Percentiles rank a stretch among this genome's conserved stretches.
Evolutionary conservation across 306 rosid species (phyloP).

Genomic region (Glycine latifolia): DNA sequence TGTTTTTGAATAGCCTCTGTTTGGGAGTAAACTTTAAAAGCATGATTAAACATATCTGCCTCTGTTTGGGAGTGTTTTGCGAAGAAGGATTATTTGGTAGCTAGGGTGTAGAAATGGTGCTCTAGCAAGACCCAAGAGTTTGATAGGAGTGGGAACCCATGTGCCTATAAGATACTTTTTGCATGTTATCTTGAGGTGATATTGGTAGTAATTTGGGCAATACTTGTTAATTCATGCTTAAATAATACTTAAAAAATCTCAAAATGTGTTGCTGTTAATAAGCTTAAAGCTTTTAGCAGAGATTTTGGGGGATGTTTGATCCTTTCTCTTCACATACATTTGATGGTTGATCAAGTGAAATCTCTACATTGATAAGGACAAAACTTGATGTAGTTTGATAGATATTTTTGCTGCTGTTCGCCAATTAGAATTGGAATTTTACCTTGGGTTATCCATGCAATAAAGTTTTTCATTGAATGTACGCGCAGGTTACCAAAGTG

Average conservation of each 20-base stretch:
- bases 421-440: neutral
- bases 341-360: neutral
- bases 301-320: neutral
- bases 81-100: neutral
- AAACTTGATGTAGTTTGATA: neutral
- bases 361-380: neutral
- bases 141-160: neutral
- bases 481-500: too few species aligned
- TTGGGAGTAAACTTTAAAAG: neutral
- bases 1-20: neutral
- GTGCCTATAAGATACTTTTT: neutral
- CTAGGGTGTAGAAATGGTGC: neutral
- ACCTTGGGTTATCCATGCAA: neutral
- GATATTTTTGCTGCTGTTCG: neutral
- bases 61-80: neutral
- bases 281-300: neutral
- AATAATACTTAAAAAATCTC: neutral
- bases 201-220: neutral
- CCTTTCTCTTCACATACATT: neutral
- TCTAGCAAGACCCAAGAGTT: neutral
- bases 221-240: neutral
- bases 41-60: too few species aligned
- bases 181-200: neutral
- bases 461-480: neutral
- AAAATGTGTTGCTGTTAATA: neutral